Conservation (phyloP, 2,329 filamentous ascomycete genomes). For the Claviceps fusiformis region DNA sequence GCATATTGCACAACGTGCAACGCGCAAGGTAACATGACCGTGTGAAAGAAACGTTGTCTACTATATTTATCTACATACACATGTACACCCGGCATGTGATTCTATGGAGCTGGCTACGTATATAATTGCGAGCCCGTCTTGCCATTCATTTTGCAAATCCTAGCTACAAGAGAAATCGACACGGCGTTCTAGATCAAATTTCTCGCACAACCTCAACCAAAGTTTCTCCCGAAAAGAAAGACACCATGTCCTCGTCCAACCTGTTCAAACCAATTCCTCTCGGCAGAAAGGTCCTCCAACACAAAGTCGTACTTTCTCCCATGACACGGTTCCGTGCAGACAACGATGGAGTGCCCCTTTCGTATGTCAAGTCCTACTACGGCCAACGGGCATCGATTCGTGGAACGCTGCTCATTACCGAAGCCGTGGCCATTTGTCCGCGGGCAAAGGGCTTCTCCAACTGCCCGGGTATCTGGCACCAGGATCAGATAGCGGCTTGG, state of each 20-base stretch:
- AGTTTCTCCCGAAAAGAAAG: too few species aligned
- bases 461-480: slow-evolving; percentile 44
- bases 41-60: too few species aligned
- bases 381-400: slow-evolving; percentile 26
- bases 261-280: slow-evolving; percentile 31
- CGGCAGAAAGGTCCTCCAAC: slow-evolving; percentile 24
- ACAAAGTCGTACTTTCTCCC: slow-evolving; percentile 40
- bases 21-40: too few species aligned
- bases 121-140: too few species aligned
- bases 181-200: too few species aligned
- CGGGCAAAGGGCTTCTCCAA: slow-evolving; percentile 23
- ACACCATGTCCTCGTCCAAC: not conserved
- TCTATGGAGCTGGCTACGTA: too few species aligned
- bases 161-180: too few species aligned
- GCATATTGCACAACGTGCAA: too few species aligned
- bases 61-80: too few species aligned
- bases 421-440: slow-evolving; percentile 30
- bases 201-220: too few species aligned
- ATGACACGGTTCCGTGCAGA: slow-evolving; percentile 38
- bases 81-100: too few species aligned
- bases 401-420: slow-evolving; percentile 29
- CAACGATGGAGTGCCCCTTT: slow-evolving; percentile 17
- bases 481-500: slow-evolving; percentile 46
- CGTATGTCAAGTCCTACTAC: slow-evolving; percentile 32
- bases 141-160: too few species aligned